A percentile compares a stretch with the other conserved stretches of the same genome.
Evolutionary conservation across 2,329 filamentous ascomycete species (phyloP).

Genomic region (Apiospora pterosperma): DNA sequence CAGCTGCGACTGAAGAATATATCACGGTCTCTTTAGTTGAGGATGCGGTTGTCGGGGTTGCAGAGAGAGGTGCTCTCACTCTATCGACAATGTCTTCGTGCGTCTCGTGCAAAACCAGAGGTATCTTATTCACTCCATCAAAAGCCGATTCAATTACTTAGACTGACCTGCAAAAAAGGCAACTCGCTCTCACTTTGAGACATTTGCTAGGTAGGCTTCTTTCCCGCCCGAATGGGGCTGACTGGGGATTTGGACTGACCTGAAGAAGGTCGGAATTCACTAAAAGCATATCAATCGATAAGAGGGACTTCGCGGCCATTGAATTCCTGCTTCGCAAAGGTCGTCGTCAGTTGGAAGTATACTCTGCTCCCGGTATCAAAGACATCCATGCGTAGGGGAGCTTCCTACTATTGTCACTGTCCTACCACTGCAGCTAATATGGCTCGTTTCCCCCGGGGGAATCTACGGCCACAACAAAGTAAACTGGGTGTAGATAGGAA

Average conservation of each 20-base stretch:
- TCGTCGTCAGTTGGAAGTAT: slow-evolving; percentile 74
- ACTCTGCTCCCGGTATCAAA: slow-evolving; percentile 75
- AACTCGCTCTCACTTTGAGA: slow-evolving; percentile 58
- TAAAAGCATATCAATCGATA: slow-evolving; percentile 65
- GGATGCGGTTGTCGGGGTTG: slow-evolving; percentile 72
- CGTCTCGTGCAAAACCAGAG: slow-evolving; percentile 73
- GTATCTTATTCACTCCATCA: slow-evolving; percentile 43
- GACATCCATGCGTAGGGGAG: slow-evolving; percentile 52
- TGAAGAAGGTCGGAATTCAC: slow-evolving; percentile 69
- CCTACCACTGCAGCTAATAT: not conserved
- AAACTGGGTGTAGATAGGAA: not conserved
- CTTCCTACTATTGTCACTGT: not conserved
- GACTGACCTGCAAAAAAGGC: slow-evolving; percentile 34
- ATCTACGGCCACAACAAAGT: not conserved
- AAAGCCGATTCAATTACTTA: slow-evolving; percentile 6
- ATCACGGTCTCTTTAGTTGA: not conserved
- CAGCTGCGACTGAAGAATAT: not conserved
- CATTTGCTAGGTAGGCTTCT: slow-evolving; percentile 56
- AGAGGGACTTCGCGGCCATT: slow-evolving; percentile 81
- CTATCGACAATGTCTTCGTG: slow-evolving; percentile 82
- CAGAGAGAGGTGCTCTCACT: slow-evolving; percentile 84
- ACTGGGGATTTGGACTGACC: not conserved
- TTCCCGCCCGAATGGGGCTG: not conserved
- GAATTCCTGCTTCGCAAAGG: slow-evolving; percentile 85
- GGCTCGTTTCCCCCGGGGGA: not conserved